A percentile compares a stretch with the other conserved stretches of the same genome.
These are phyloP conservation scores for Smittium mucronatum DNA, from an alignment of 371 early-diverging fungal genomes.

Conservation along the genomic window DNA sequence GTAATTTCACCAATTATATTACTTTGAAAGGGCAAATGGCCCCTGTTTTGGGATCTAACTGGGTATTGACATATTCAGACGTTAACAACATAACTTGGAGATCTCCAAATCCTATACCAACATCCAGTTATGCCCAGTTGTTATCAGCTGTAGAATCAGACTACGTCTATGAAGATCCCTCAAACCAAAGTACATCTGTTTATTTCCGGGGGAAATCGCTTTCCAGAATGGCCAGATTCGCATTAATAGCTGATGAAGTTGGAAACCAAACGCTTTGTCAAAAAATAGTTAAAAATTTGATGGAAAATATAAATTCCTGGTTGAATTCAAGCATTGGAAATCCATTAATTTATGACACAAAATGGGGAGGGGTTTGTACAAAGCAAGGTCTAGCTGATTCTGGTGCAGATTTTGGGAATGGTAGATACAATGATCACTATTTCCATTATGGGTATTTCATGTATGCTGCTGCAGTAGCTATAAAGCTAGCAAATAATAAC, in stretches of 20 bases:
- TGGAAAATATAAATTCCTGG: slow-evolving; percentile 37
- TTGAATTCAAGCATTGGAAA: slow-evolving; percentile 38
- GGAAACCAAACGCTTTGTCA: slow-evolving; percentile 26
- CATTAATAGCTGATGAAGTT: slow-evolving; percentile 43
- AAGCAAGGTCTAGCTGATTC: slow-evolving; percentile 33
- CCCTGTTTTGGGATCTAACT: slow-evolving; percentile 39
- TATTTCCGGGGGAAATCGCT: slow-evolving; percentile 64
- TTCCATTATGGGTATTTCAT: slow-evolving; percentile 65
- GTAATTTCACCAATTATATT: slow-evolving; percentile 31
- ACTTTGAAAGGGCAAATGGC: slow-evolving; percentile 50
- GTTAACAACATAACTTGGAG: slow-evolving; percentile 22
- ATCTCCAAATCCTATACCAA: slow-evolving; percentile 19
- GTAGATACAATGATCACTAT: slow-evolving; percentile 58
- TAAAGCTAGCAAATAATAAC: slow-evolving; percentile 33
- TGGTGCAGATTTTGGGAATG: slow-evolving; percentile 41
- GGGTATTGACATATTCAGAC: slow-evolving; percentile 38
- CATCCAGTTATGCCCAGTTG: slow-evolving; percentile 22
- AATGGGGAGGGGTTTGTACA: slow-evolving; percentile 51
- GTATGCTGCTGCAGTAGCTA: slow-evolving; percentile 50
- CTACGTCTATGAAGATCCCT: slow-evolving; percentile 12
- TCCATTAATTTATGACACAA: slow-evolving; percentile 42
- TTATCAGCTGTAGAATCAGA: slow-evolving; percentile 32
- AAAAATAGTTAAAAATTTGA: slow-evolving; percentile 28
- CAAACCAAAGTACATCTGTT: slow-evolving; percentile 18
- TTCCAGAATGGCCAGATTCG: slow-evolving; percentile 49